These are phyloP conservation scores for Arthrobotrys megalospora DNA, from an alignment of 2,329 filamentous ascomycete species.

Conservation along the genomic window DNA sequence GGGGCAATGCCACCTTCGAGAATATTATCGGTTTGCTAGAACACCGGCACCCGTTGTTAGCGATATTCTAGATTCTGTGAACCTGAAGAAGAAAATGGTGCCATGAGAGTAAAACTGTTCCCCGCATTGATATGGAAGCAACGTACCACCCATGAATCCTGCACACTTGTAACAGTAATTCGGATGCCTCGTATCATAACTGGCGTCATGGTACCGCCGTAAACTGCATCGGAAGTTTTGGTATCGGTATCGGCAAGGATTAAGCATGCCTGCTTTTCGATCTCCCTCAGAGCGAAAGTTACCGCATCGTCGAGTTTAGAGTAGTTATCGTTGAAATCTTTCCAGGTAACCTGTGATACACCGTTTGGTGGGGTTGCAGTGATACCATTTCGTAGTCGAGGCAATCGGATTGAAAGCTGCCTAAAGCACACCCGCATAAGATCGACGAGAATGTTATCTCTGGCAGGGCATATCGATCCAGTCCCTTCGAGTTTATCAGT, in stretches of 20 bases:
- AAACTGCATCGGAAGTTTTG: slow-evolving; percentile 2
- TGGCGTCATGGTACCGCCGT: not conserved
- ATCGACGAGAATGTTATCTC: not conserved
- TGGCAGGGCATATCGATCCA: slow-evolving; percentile 20
- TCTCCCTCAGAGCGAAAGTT: slow-evolving; percentile 8
- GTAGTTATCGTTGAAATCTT: slow-evolving; percentile 6
- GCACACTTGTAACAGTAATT: slow-evolving; percentile 2
- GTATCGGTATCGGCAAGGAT: slow-evolving; percentile 27
- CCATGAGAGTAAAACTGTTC: not conserved
- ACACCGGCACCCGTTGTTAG: not conserved
- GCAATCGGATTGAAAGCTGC: slow-evolving; percentile 10
- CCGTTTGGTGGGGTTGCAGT: not conserved
- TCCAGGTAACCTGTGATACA: not conserved
- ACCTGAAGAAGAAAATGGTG: not conserved
- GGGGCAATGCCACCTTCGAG: not conserved
- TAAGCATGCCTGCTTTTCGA: slow-evolving; percentile 17
- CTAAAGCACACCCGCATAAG: not conserved
- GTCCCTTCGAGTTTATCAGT: not conserved
- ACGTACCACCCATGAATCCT: slow-evolving; percentile 12
- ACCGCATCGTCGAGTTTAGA: not conserved
- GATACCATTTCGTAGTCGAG: slow-evolving; percentile 7
- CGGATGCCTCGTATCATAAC: not conserved
- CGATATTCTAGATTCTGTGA: too few relatives aligned
- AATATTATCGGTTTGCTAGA: slow-evolving; percentile 1
- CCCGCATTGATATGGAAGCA: not conserved